A percentile compares a stretch with the other conserved stretches of the same genome.
Conservation (phyloP, 1,284 basidiomycete genomes). For the Fomes fomentarius region DNA sequence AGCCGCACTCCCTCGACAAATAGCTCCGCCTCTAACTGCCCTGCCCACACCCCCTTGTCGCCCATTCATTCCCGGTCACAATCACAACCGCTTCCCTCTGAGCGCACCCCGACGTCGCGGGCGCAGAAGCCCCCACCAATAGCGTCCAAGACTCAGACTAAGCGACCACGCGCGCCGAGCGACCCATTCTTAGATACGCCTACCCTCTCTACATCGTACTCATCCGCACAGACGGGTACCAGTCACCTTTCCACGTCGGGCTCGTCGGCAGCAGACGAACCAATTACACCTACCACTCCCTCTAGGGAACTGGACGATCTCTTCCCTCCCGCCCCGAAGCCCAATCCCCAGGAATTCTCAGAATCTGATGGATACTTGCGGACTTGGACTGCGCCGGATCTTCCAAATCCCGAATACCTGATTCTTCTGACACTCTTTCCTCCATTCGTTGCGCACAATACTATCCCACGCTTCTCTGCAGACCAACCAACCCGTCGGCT, state of each 20-base stretch:
- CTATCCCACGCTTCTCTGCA: slow-evolving; percentile 65
- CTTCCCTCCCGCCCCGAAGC: slow-evolving; percentile 34
- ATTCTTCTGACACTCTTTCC: slow-evolving; percentile 70
- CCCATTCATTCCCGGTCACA: slow-evolving; percentile 54
- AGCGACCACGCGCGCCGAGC: slow-evolving; percentile 72
- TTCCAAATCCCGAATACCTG: slow-evolving; percentile 66
- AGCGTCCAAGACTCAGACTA: slow-evolving; percentile 47
- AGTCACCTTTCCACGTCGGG: slow-evolving; percentile 32
- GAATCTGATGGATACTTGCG: slow-evolving; percentile 60
- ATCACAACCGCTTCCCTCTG: slow-evolving; percentile 53
- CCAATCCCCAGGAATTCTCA: slow-evolving; percentile 37
- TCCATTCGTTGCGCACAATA: slow-evolving; percentile 62
- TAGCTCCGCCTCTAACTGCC: slow-evolving; percentile 35
- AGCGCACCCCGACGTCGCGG: slow-evolving; percentile 36
- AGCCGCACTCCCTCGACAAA: slow-evolving; percentile 42
- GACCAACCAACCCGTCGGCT: slow-evolving; percentile 35
- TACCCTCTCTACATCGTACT: slow-evolving; percentile 57
- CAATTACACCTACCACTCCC: slow-evolving; percentile 39
- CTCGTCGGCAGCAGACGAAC: slow-evolving; percentile 41
- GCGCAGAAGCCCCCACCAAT: slow-evolving; percentile 41
- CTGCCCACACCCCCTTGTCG: slow-evolving; percentile 37
- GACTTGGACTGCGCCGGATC: slow-evolving; percentile 71
- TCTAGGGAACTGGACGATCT: slow-evolving; percentile 41
- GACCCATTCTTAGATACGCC: slow-evolving; percentile 81
- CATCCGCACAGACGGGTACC: slow-evolving; percentile 47